Conservation (phyloP, 139 green algal genomes). For the Micractinium conductrix region DNA sequence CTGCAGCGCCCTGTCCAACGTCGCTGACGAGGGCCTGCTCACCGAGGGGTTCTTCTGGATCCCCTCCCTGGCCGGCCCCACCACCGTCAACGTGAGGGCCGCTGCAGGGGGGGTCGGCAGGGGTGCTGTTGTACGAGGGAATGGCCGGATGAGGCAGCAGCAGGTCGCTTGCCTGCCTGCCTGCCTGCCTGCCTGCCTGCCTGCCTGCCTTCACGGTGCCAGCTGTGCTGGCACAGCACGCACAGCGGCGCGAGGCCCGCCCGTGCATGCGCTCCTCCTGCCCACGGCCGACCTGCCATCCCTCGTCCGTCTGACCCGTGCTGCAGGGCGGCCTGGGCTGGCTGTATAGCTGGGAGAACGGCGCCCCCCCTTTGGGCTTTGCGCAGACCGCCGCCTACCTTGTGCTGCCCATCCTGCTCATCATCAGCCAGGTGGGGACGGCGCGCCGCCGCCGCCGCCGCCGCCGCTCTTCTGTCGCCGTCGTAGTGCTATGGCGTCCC, state of each 20-base stretch:
- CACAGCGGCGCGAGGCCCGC: no score
- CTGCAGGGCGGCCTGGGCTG: slow-evolving; percentile 68
- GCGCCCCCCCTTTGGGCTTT: slow-evolving; percentile 75
- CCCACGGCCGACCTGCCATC: neutral
- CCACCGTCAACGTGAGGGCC: slow-evolving; percentile 51
- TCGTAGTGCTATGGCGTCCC: no score
- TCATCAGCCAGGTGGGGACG: slow-evolving; percentile 62
- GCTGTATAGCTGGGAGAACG: slow-evolving; percentile 77
- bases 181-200: no score
- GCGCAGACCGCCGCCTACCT: slow-evolving; percentile 72
- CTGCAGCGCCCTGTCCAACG: slow-evolving; percentile 85
- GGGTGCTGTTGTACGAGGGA: neutral
- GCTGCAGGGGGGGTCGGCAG: neutral
- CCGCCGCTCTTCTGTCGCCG: no score
- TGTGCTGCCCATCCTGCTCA: slow-evolving; percentile 71
- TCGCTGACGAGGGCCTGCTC: slow-evolving; percentile 87
- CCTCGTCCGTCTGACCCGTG: no score
- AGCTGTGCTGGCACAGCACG: no score
- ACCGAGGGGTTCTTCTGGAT: slow-evolving; percentile 96
- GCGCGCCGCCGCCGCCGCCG: no score
- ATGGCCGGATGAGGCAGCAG: no score
- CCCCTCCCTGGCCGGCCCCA: slow-evolving; percentile 87
- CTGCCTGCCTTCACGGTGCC: no score
- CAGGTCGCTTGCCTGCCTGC: no score
- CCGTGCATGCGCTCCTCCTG: no score